Evolutionary conservation across 2,329 filamentous ascomycete species (phyloP), one percentile per base, ranked within the genome.

Genomic region (Cercospora sp.): DNA sequence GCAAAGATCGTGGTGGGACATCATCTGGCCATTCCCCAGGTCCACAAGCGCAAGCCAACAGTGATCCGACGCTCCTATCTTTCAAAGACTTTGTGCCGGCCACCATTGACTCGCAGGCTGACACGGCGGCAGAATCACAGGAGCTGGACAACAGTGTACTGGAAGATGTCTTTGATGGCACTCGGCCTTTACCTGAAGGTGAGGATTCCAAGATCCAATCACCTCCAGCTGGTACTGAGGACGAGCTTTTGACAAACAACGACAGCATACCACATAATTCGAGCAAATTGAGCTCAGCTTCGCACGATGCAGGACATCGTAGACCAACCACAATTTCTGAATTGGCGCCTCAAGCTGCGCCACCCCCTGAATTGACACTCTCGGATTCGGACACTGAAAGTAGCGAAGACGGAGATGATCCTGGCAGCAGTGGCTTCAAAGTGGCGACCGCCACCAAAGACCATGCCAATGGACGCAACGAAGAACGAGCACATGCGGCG

Each of bases 171-270:
- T 69, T 74, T 18, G 60, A 65, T 43, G 65, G 68, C 16, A 73
- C 69, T 28, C 69, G 66, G 60, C 62, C 67, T 65, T 37, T 73
- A 40, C 69, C 71, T 40, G 65, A 70, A 66, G 68, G 71, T 74
- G 74, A 70, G 72, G 66, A 66, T 61, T 37, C 53, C 34, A 45
- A 66, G 5, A 30, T 49, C 55, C 12, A 30, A 59, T 55, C 66
- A 51, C 21, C 53, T 10, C 40, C 18, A 30, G 40, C 55, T 28
- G 34, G 32, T 37, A 40, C 34, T 21, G 43, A 59, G 65, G 55
- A 66, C 37, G 63, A 58, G 21, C 43, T 69, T 69, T 62, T 72
- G 61, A 72, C 65, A 32, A 61, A 66, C 10, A 13, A 34, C 61
- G 55, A 45, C 65, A 71, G 69, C 66, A 37, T 40, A 68, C 6